These are phyloP conservation scores for Rhizopogon sp. DNA, from an alignment of 768 basidiomycete species.

Conservation along the genomic window DNA sequence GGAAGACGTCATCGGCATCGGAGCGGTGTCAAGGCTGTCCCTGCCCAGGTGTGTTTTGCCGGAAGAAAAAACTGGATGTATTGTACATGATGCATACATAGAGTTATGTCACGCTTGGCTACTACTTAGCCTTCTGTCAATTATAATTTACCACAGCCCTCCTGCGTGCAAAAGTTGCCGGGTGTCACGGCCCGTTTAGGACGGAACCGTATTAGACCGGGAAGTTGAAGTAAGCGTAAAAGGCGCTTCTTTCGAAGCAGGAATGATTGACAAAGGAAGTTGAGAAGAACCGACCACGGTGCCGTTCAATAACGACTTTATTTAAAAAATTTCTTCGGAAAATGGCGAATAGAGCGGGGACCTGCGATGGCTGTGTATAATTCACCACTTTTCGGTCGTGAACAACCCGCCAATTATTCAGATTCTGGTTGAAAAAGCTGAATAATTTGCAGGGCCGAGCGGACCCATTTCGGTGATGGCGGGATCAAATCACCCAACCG, in stretches of 20 bases:
- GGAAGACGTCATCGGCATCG: not conserved
- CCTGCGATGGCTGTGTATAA: conserved; percentile 33
- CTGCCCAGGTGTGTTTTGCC: conserved; percentile 17
- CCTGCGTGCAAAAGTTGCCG: not conserved
- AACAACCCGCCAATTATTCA: conserved; percentile 11
- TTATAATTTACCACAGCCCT: too few species aligned
- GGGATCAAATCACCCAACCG: conserved; percentile 31
- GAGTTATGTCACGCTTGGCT: conserved; percentile 18
- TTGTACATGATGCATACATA: conserved; percentile 4
- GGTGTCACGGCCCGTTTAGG: not conserved
- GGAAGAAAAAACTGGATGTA: conserved; percentile 12
- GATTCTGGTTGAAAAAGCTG: conserved; percentile 18
- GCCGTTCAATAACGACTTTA: conserved; percentile 15
- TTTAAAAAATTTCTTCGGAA: conserved; percentile 28
- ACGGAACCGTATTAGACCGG: not conserved
- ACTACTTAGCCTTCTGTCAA: too few species aligned
- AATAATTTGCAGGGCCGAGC: conserved; percentile 11
- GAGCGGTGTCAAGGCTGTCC: conserved; percentile 11
- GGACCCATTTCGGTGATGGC: conserved; percentile 25
- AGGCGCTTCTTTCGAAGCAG: conserved; percentile 8
- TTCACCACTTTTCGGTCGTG: conserved; percentile 19
- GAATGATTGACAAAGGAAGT: conserved; percentile 3
- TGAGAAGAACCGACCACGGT: conserved; percentile 8
- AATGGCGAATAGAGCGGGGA: conserved; percentile 33
- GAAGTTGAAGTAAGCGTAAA: not conserved